These are phyloP conservation scores for Colletotrichum liriopes DNA, from an alignment of 2,329 filamentous ascomycete species.

Conservation along the genomic window DNA sequence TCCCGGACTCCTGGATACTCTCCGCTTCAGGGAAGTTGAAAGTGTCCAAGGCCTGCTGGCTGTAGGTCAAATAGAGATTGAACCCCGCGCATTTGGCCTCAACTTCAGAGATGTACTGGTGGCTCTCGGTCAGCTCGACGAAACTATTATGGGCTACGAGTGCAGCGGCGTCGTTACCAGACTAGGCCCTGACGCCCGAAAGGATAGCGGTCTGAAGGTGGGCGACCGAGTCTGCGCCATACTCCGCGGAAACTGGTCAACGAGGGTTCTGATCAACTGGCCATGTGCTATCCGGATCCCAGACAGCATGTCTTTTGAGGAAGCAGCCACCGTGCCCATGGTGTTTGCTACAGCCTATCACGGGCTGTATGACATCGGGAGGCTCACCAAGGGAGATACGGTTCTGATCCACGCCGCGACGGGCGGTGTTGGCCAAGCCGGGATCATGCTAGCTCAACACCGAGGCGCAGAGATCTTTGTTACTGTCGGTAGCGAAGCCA, in stretches of 20 bases:
- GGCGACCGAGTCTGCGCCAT: conserved; percentile 39
- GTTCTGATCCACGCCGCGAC: conserved; percentile 56
- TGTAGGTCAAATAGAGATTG: conserved; percentile 48
- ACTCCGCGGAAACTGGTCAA: conserved; percentile 25
- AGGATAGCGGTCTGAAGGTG: conserved; percentile 23
- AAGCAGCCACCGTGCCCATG: conserved; percentile 55
- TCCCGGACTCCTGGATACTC: conserved; percentile 46
- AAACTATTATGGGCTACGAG: conserved; percentile 49
- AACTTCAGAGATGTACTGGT: conserved; percentile 49
- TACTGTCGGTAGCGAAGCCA: conserved; percentile 50
- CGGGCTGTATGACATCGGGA: conserved; percentile 50
- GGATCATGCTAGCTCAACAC: conserved; percentile 51
- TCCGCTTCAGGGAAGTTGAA: conserved; percentile 46
- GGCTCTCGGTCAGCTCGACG: conserved; percentile 45
- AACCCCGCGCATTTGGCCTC: conserved; percentile 48
- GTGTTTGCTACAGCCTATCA: conserved; percentile 54
- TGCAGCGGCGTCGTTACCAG: conserved; percentile 53
- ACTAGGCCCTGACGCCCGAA: conserved; percentile 48
- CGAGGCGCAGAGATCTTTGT: conserved; percentile 52
- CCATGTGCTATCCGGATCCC: conserved; percentile 51
- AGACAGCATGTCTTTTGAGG: conserved; percentile 52
- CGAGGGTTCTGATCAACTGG: conserved; percentile 23
- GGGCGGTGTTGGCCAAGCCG: conserved; percentile 56
- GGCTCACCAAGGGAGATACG: conserved; percentile 50
- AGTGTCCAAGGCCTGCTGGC: too few relatives aligned